Conservation (phyloP, 805 yeast species). For the Metschnikowia reukaufii region DNA sequence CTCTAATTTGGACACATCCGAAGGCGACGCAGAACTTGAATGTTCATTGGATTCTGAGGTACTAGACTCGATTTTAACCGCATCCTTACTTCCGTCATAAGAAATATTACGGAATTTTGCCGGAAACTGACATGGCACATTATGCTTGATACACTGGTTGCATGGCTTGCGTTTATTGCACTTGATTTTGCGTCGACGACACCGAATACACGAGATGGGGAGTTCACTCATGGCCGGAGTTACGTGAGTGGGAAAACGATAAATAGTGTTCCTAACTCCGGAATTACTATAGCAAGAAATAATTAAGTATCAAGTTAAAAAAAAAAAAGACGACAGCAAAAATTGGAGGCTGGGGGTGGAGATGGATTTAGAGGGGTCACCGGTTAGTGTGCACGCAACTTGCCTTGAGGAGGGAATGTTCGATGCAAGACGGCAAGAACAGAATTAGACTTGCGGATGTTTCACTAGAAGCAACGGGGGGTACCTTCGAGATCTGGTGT, state of each 20-base stretch:
- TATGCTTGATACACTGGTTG: slow-evolving; percentile 16
- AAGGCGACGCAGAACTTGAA: not conserved
- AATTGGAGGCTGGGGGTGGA: not conserved
- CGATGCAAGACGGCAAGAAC: not conserved
- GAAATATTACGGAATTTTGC: slow-evolving; percentile 18
- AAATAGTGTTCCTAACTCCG: too few species aligned
- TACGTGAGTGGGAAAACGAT: not conserved
- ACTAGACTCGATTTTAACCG: slow-evolving; percentile 3
- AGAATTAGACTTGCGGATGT: not conserved
- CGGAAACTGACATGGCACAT: slow-evolving; percentile 19
- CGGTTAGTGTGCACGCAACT: not conserved
- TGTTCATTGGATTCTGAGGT: slow-evolving; percentile 1
- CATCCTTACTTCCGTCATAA: not conserved
- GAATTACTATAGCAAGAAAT: too few species aligned
- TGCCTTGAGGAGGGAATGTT: not conserved
- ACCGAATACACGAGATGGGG: slow-evolving; percentile 21
- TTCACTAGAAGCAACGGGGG: not conserved
- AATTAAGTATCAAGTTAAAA: too few species aligned
- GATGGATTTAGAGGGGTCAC: not conserved
- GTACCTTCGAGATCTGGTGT: not conserved
- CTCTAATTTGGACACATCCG: slow-evolving; percentile 3
- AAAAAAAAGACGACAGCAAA: too few species aligned
- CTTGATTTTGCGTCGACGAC: slow-evolving; percentile 21
- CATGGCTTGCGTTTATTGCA: slow-evolving; percentile 23
- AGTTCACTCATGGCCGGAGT: slow-evolving; percentile 10